Conservation (phyloP, 2,329 filamentous ascomycete genomes). For the Aureobasidium mangrovei region DNA sequence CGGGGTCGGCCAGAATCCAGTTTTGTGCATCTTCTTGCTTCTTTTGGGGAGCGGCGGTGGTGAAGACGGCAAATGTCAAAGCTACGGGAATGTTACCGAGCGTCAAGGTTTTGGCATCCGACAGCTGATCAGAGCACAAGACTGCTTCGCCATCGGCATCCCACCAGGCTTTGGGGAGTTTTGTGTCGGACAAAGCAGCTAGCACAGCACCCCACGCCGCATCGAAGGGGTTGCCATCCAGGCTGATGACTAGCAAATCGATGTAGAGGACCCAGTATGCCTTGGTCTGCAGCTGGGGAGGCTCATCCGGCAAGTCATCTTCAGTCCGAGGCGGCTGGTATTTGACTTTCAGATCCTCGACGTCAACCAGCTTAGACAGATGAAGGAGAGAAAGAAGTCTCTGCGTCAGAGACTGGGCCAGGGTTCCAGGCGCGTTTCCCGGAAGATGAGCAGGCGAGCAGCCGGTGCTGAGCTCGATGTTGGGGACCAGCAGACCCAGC, state of each 20-base stretch:
- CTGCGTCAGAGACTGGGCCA: slow-evolving; percentile 79
- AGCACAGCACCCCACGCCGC: slow-evolving; percentile 79
- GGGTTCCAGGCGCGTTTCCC: slow-evolving; percentile 66
- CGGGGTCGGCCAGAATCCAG: slow-evolving; percentile 82
- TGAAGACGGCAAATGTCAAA: slow-evolving; percentile 71
- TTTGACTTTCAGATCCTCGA: slow-evolving; percentile 61
- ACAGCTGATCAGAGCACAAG: slow-evolving; percentile 58
- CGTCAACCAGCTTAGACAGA: slow-evolving; percentile 56
- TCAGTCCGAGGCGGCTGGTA: slow-evolving; percentile 38
- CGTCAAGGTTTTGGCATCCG: slow-evolving; percentile 47
- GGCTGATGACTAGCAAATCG: slow-evolving; percentile 86
- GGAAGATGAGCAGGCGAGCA: slow-evolving; percentile 80
- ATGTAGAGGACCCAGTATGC: slow-evolving; percentile 95
- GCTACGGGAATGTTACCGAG: slow-evolving; percentile 64
- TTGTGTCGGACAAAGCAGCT: slow-evolving; percentile 70
- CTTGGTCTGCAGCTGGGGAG: slow-evolving; percentile 48
- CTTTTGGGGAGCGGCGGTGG: slow-evolving; percentile 44
- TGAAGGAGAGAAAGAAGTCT: slow-evolving; percentile 70
- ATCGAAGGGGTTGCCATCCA: slow-evolving; percentile 88
- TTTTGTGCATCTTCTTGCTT: slow-evolving; percentile 30
- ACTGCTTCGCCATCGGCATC: slow-evolving; percentile 73
- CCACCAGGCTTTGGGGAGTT: slow-evolving; percentile 71
- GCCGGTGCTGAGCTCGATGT: slow-evolving; percentile 85
- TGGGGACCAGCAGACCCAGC: slow-evolving; percentile 75
- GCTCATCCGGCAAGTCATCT: slow-evolving; percentile 36